Evolutionary conservation across 1,284 basidiomycete genomes (phyloP), one percentile per base, ranked within the genome.

Genomic region (Ganoderma leucocontextum): DNA sequence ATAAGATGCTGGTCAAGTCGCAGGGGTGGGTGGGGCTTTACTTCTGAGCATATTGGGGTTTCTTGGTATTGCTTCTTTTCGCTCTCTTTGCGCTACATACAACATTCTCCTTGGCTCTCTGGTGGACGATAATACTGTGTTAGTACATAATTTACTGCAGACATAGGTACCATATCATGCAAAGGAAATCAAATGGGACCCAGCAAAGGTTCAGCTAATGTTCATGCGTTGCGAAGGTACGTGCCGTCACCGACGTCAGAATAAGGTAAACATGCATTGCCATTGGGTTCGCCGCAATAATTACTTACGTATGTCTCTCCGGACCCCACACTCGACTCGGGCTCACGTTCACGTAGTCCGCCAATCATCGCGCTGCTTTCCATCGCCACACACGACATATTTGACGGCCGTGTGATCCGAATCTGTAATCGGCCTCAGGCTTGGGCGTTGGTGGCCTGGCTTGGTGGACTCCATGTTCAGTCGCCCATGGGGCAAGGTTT

Each of bases 1-100:
- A 89, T 75, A 77, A 73, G 65, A 77, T 89, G 60, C 70, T 69
- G 19, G 77, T 87, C 36, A 79, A 78, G 62, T 84, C 86, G 8
- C 72, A 70, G 19, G 86, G 85, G 5, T 89, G 86, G 87, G 84
- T 83, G 13, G 86, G 86, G 57, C 74, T 88, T 64, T 87, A 87
- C 76, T 83, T 89, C 76, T 76, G 33, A 58, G 55, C 39, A n/a
- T 29, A 9, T 29, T 13, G 52, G 5, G 15, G 13, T 33, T 33
- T 19, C 19, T 22, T 22, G n/a, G n/a, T 52, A 5, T 22, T 25
- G 5, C 19, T 60, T 15, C 38, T 17, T 42, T 38, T 39, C 57
- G 22, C 22, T 29, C 60, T 61, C 36, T 19, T 39, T 12, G 47
- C 22, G 47, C 47, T 52, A 52, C 22, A 52, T 5, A 25, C 1